Evolutionary conservation across 257 asterid genomes (phyloP).

Genomic region (Thymus mandschuricus): DNA sequence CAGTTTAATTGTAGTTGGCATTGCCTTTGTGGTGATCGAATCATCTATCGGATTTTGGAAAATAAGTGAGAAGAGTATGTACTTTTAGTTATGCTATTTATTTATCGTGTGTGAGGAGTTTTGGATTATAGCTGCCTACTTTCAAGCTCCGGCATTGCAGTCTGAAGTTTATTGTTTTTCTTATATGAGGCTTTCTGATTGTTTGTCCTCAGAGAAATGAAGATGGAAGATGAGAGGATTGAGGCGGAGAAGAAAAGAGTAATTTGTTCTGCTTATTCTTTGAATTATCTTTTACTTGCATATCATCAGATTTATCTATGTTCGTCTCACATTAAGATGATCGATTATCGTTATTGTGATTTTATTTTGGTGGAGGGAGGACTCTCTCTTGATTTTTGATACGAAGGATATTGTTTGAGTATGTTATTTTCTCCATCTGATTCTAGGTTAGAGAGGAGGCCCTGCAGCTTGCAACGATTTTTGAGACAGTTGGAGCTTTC

Average conservation of each 20-base stretch:
- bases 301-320: background rate
- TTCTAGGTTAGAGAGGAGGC: slow-evolving; percentile 93
- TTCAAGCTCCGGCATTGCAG: background rate
- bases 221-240: slow-evolving; percentile 91
- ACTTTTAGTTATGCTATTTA: slow-evolving; percentile 6
- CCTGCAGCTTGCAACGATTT: slow-evolving; percentile 77
- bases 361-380: slow-evolving; percentile 6
- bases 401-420: slow-evolving; percentile 14
- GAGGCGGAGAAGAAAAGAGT: slow-evolving; percentile 97
- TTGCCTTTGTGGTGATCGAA: background rate
- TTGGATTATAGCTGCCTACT: background rate
- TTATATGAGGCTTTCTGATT: slow-evolving; percentile 29
- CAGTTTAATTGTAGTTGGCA: background rate
- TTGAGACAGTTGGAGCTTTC: slow-evolving; percentile 97
- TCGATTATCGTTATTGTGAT: background rate
- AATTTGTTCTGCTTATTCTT: slow-evolving; percentile 34
- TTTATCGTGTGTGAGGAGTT: background rate
- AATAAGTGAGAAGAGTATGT: background rate
- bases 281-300: background rate
- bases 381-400: slow-evolving; percentile 5
- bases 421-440: slow-evolving; percentile 7
- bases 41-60: background rate
- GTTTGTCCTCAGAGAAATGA: slow-evolving; percentile 83
- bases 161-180: background rate
- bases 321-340: background rate